Evolutionary conservation across 2,329 filamentous ascomycete species (phyloP).

Genomic region (Apiospora saccharicola): DNA sequence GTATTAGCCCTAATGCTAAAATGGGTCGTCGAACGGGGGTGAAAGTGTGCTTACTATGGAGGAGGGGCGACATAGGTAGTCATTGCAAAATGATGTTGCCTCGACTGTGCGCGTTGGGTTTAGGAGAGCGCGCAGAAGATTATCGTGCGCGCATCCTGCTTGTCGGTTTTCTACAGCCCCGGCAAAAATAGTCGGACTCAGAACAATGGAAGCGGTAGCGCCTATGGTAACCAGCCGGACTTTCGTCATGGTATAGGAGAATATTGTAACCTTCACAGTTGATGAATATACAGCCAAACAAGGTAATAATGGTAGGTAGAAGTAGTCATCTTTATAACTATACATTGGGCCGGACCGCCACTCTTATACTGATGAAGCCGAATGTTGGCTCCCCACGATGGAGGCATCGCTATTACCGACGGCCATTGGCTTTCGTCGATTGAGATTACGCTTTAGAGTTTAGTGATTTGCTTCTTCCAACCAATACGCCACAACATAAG

Average conservation of each 20-base stretch:
- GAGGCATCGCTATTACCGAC: neutral
- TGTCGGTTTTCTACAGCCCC: slow-evolving; percentile 6
- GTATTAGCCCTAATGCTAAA: neutral
- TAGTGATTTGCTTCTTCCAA: neutral
- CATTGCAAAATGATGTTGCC: slow-evolving; percentile 14
- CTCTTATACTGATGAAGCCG: neutral
- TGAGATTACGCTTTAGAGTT: neutral
- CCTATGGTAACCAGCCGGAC: neutral
- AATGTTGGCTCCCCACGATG: neutral
- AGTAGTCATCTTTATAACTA: neutral
- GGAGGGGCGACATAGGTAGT: neutral
- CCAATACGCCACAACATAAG: neutral
- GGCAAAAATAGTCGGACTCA: neutral
- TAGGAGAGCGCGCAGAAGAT: slow-evolving; percentile 16
- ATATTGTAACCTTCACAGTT: neutral
- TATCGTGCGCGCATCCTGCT: slow-evolving; percentile 8
- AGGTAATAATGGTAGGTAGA: neutral
- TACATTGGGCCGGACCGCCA: neutral
- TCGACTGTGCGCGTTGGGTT: neutral
- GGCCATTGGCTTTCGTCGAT: neutral
- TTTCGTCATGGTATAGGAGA: neutral
- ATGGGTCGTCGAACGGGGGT: neutral
- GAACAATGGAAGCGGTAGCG: neutral
- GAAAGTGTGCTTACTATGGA: neutral
- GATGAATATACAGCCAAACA: neutral